These are phyloP conservation scores for Penicillium turbatum DNA, from an alignment of 495 filamentous ascomycete species.

Conservation along the genomic window DNA sequence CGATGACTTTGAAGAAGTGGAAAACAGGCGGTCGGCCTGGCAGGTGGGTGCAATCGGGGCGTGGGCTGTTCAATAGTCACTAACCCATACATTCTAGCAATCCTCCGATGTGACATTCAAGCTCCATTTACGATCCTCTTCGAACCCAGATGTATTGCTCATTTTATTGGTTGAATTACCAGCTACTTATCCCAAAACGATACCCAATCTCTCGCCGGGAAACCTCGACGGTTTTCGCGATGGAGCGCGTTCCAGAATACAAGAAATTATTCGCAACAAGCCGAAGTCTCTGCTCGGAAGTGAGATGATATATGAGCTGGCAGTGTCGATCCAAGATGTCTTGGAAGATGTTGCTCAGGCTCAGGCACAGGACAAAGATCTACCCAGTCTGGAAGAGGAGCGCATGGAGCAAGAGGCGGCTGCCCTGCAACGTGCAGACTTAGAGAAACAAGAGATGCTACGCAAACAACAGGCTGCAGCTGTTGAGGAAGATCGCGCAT, in stretches of 20 bases:
- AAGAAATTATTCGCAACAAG: conserved; percentile 63
- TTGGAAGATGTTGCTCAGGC: conserved; percentile 80
- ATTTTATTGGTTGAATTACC: conserved; percentile 69
- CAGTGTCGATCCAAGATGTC: conserved; percentile 76
- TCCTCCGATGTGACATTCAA: conserved; percentile 74
- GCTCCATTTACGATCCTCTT: conserved; percentile 66
- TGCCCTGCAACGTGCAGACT: conserved; percentile 50
- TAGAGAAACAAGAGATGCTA: conserved; percentile 49
- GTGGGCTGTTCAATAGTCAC: conserved; percentile 1
- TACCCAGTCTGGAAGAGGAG: conserved; percentile 89
- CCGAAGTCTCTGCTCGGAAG: conserved; percentile 69
- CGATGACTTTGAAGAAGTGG: conserved; percentile 79
- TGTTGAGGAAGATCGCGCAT: conserved; percentile 67
- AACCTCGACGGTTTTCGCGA: conserved; percentile 61
- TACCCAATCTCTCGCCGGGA: conserved; percentile 65
- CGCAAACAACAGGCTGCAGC: conserved; percentile 53
- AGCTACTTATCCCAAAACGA: conserved; percentile 88
- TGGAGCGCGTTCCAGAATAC: conserved; percentile 60
- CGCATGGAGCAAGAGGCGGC: conserved; percentile 64
- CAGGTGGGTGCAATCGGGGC: conserved; percentile 52
- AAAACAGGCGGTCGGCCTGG: conserved; percentile 74
- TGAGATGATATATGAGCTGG: conserved; percentile 88
- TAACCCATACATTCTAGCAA: conserved; percentile 46
- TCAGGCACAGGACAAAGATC: conserved; percentile 62
- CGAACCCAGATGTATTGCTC: conserved; percentile 60